A percentile compares a stretch with the other conserved stretches of the same genome.
These are phyloP conservation scores for Fusarium sp. DNA, from an alignment of 2,329 filamentous ascomycete genomes.

Conservation along the genomic window DNA sequence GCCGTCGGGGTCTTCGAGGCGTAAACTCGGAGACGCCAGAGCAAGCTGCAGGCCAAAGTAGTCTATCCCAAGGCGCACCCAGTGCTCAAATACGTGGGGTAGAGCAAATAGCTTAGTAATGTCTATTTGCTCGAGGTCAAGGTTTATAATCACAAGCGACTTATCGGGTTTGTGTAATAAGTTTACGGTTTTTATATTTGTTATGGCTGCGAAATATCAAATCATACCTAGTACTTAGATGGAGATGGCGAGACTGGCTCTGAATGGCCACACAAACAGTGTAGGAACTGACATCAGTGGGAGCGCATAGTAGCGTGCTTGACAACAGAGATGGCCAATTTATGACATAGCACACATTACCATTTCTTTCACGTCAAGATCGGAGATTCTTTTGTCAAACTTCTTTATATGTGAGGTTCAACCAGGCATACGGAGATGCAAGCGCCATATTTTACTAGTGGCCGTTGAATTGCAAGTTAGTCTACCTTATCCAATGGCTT, in stretches of 20 bases:
- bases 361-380: conserved; percentile 4
- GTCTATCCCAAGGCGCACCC: conserved; percentile 35
- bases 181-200: not conserved
- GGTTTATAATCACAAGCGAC: conserved; percentile 4
- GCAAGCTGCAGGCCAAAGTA: conserved; percentile 34
- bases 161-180: conserved; percentile 1
- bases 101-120: conserved; percentile 31
- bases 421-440: not conserved
- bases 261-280: not conserved
- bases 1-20: conserved; percentile 36
- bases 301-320: conserved; percentile 29
- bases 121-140: not conserved
- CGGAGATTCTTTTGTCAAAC: not conserved
- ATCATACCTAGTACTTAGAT: too few relatives aligned
- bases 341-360: not conserved
- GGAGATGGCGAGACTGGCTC: not conserved
- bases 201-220: conserved; percentile 1
- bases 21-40: conserved; percentile 40
- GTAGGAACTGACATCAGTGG: conserved; percentile 11
- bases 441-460: not conserved
- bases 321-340: not conserved
- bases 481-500: not conserved
- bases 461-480: not conserved
- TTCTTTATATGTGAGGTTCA: not conserved
- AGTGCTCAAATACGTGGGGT: conserved; percentile 26